phyloP scores from a whole-genome alignment of 106 monocot genomes.

The Hemerocallis citrina region DNA sequence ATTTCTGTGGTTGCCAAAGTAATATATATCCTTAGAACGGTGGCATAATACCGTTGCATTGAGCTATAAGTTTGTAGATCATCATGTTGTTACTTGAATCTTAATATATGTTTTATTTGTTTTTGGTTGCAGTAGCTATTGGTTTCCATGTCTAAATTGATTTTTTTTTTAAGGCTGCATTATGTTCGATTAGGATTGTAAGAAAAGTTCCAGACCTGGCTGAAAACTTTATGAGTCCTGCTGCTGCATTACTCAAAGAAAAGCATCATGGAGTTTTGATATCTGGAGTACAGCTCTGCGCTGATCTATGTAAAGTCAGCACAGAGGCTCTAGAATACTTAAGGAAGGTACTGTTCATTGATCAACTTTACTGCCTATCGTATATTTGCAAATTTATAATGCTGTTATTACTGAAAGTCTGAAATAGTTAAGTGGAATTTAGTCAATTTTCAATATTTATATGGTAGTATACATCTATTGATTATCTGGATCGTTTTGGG shows the following conservation, averaged over 20 bases:
- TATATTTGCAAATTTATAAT: neutral
- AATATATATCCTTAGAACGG: too few species aligned
- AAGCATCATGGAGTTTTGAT: conserved; percentile 98
- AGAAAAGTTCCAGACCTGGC: conserved; percentile 96
- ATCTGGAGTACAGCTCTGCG: conserved; percentile 84
- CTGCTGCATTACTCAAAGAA: conserved; percentile 80
- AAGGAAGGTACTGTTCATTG: conserved; percentile 62
- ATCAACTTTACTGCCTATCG: neutral
- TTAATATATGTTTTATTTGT: neutral
- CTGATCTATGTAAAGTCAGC: conserved; percentile 85
- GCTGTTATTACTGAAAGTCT: neutral
- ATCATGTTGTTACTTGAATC: neutral
- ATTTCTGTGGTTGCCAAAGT: too few species aligned
- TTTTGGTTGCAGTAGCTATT: neutral
- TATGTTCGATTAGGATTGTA: conserved; percentile 94
- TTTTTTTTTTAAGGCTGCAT: conserved; percentile 68
- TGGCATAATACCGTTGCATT: neutral
- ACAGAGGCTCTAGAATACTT: conserved; percentile 62
- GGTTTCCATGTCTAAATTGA: conserved; percentile 3
- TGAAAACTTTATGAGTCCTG: conserved; percentile 81
- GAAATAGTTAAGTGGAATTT: too few species aligned
- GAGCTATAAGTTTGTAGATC: neutral
- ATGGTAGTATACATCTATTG: too few species aligned
- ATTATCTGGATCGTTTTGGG: too few species aligned
- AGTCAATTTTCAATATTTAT: too few species aligned